These are phyloP conservation scores for Fusarium sp. DNA, from an alignment of 2,329 filamentous ascomycete species.

Conservation along the genomic window DNA sequence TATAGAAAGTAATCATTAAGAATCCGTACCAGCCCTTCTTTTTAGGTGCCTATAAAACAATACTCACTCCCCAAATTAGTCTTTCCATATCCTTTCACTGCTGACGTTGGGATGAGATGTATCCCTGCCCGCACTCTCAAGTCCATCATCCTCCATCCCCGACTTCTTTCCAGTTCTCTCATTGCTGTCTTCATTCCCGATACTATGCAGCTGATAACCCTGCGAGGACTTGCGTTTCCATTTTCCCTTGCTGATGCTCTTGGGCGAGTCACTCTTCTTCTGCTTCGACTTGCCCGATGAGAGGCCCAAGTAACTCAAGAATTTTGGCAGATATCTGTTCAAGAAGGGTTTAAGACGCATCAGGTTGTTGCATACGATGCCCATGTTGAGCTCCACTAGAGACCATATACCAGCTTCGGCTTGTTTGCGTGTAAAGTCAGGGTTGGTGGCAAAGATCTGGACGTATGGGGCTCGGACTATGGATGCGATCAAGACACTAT, in stretches of 20 bases:
- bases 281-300: neutral
- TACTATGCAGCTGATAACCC: neutral
- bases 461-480: slow-evolving; percentile 8
- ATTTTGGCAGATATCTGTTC: neutral
- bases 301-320: neutral
- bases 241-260: neutral
- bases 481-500: neutral
- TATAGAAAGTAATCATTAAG: fast-evolving
- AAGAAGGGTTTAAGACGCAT: slow-evolving; percentile 1
- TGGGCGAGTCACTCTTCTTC: neutral
- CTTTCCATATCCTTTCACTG: neutral
- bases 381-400: neutral
- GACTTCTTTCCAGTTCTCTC: neutral
- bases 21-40: fast-evolving
- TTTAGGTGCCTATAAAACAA: neutral
- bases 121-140: neutral
- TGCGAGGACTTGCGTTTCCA: neutral
- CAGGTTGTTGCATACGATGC: neutral
- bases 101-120: neutral
- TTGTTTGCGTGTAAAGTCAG: slow-evolving; percentile 4
- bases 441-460: neutral
- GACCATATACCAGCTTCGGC: slow-evolving; percentile 5
- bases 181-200: neutral
- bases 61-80: neutral
- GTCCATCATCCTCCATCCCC: neutral